Conservation (phyloP, 176 grass and related monocot species). For the Puccinellia tenuiflora region DNA sequence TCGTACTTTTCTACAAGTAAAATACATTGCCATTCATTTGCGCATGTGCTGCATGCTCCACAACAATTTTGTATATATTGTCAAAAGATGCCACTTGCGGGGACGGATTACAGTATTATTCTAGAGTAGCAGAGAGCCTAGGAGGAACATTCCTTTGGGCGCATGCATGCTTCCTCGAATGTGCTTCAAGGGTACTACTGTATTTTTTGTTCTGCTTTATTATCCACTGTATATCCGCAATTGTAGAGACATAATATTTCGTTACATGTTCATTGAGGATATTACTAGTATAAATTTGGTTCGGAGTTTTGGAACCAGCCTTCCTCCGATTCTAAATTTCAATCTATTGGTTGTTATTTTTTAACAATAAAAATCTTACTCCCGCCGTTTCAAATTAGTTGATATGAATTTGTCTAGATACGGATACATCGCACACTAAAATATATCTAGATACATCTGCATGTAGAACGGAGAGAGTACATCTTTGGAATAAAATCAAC, state of each 20-base stretch:
- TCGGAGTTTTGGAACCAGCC: too few relatives aligned
- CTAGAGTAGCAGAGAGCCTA: neutral
- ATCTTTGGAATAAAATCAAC: too few relatives aligned
- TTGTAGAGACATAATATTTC: neutral
- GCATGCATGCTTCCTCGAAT: constrained; percentile 21
- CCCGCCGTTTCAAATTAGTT: too few relatives aligned
- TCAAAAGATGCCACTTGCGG: neutral
- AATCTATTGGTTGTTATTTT: too few relatives aligned
- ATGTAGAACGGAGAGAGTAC: too few relatives aligned
- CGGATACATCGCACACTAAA: too few relatives aligned
- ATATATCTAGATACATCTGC: too few relatives aligned
- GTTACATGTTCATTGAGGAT: neutral
- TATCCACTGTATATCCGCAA: neutral
- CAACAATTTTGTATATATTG: neutral
- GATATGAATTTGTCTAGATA: too few relatives aligned
- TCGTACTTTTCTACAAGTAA: neutral
- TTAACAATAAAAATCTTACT: too few relatives aligned
- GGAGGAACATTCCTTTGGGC: constrained; percentile 18
- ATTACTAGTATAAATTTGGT: too few relatives aligned
- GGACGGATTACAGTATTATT: neutral
- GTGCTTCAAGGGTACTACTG: neutral
- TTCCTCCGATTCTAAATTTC: too few relatives aligned
- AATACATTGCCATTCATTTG: neutral
- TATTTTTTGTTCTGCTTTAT: neutral
- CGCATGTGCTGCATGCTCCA: neutral